A percentile compares a stretch with the other conserved stretches of the same genome.
These are phyloP conservation scores for Tricholoma sp. DNA, from an alignment of 768 basidiomycete genomes.

Conservation along the genomic window DNA sequence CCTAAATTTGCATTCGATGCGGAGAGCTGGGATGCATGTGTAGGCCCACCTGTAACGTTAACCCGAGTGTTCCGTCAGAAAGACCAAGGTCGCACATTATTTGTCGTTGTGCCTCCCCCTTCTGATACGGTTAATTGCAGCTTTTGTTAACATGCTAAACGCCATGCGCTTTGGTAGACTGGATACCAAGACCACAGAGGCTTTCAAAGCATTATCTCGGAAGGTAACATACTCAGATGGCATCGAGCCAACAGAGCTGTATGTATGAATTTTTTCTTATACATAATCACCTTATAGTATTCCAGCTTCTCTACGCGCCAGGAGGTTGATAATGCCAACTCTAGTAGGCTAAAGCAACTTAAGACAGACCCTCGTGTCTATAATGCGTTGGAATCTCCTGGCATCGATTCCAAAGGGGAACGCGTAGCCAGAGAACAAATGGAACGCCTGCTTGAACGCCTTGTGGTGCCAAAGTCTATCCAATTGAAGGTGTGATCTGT, in stretches of 20 bases:
- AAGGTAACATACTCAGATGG: slow-evolving; percentile 60
- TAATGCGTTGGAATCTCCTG: slow-evolving; percentile 39
- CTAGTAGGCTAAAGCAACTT: slow-evolving; percentile 40
- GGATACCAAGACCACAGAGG: slow-evolving; percentile 32
- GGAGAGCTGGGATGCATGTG: slow-evolving; percentile 60
- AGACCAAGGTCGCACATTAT: slow-evolving; percentile 50
- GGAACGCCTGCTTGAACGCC: slow-evolving; percentile 46
- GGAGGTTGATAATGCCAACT: slow-evolving; percentile 73
- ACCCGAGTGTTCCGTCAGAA: slow-evolving; percentile 85
- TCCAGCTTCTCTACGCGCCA: slow-evolving; percentile 60
- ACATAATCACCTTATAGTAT: not conserved
- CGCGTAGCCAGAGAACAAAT: slow-evolving; percentile 31
- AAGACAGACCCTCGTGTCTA: slow-evolving; percentile 35
- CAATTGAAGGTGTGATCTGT: slow-evolving; percentile 41
- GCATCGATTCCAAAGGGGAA: slow-evolving; percentile 39
- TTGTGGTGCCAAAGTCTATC: slow-evolving; percentile 48
- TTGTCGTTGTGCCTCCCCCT: not conserved
- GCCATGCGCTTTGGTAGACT: slow-evolving; percentile 76
- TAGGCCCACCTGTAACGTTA: slow-evolving; percentile 50
- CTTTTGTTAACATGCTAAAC: slow-evolving; percentile 83
- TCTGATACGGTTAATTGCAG: slow-evolving; percentile 20
- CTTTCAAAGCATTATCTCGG: slow-evolving; percentile 56
- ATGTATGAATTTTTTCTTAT: slow-evolving; percentile 11
- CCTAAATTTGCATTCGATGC: slow-evolving; percentile 79
- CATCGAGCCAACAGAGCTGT: slow-evolving; percentile 82